phyloP scores from a whole-genome alignment of 805 yeast species.

The Kluyveromyces nonfermentans region DNA sequence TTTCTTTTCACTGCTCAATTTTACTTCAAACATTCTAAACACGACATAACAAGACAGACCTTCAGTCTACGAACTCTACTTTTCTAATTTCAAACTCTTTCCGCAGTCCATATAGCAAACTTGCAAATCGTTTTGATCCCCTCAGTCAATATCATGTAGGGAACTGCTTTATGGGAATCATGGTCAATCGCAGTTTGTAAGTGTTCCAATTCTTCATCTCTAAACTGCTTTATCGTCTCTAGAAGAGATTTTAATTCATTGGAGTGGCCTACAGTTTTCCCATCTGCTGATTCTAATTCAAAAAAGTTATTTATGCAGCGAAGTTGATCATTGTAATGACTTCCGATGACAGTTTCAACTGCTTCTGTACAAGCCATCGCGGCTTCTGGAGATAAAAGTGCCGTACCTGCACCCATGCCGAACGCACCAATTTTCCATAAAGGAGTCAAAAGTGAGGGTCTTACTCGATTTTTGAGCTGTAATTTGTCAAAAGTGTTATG shows the following conservation, averaged over 20 bases:
- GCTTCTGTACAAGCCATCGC: conserved; percentile 99
- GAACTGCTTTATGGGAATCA: conserved; percentile 89
- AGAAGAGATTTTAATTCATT: conserved; percentile 52
- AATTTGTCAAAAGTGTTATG: conserved; percentile 74
- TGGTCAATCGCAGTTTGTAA: conserved; percentile 86
- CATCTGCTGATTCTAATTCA: conserved; percentile 34
- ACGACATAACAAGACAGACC: too few species aligned
- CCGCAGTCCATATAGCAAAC: conserved; percentile 89
- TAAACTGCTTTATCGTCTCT: conserved; percentile 56
- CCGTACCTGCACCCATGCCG: conserved; percentile 80
- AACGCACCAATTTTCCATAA: conserved; percentile 89
- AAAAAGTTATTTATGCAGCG: conserved; percentile 65
- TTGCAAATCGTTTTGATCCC: conserved; percentile 73
- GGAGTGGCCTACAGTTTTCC: conserved; percentile 20
- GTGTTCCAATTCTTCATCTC: conserved; percentile 95
- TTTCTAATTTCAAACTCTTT: conserved; percentile 62
- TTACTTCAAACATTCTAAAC: background rate
- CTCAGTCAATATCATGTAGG: conserved; percentile 83
- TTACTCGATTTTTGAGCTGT: conserved; percentile 67
- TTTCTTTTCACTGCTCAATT: background rate
- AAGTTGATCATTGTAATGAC: conserved; percentile 86
- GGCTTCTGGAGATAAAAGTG: conserved; percentile 80
- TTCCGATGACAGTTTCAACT: conserved; percentile 95
- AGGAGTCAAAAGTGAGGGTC: conserved; percentile 90
- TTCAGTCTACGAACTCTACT: too few species aligned